These are phyloP conservation scores for Penicillium dipodomyicola DNA, from an alignment of 495 filamentous ascomycete species.

Conservation along the genomic window DNA sequence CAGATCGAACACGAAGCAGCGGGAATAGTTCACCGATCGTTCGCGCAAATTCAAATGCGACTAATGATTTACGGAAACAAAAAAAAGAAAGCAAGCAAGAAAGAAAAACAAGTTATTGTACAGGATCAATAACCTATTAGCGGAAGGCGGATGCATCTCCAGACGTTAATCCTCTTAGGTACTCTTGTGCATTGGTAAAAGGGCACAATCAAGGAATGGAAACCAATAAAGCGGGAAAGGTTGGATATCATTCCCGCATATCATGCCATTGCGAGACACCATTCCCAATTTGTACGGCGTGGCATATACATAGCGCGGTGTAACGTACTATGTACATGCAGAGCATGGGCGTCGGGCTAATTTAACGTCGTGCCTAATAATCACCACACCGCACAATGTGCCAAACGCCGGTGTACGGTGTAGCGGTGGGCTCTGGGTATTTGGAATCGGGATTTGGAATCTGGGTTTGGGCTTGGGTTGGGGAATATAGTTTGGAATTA, in stretches of 20 bases:
- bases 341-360: conserved; percentile 3
- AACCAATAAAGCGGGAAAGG: neutral
- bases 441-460: conserved; percentile 1
- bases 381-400: conserved; percentile 6
- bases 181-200: neutral
- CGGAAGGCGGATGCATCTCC: neutral
- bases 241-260: conserved; percentile 1
- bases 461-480: neutral
- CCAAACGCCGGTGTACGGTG: conserved; percentile 3
- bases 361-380: neutral
- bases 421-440: conserved; percentile 2
- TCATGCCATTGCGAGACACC: neutral
- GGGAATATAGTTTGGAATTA: neutral
- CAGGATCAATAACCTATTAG: neutral
- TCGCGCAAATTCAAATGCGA: neutral
- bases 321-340: conserved; percentile 4
- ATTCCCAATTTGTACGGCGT: conserved; percentile 7
- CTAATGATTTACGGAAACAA: neutral
- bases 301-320: conserved; percentile 14
- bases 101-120: neutral
- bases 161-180: neutral
- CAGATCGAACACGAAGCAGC: neutral
- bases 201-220: neutral
- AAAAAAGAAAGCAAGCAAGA: too few relatives aligned
- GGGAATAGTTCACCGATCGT: neutral